A percentile compares a stretch with the other conserved stretches of the same genome.
Conservation (phyloP, 148 eudicot species). For the Suaeda aralocaspica region DNA sequence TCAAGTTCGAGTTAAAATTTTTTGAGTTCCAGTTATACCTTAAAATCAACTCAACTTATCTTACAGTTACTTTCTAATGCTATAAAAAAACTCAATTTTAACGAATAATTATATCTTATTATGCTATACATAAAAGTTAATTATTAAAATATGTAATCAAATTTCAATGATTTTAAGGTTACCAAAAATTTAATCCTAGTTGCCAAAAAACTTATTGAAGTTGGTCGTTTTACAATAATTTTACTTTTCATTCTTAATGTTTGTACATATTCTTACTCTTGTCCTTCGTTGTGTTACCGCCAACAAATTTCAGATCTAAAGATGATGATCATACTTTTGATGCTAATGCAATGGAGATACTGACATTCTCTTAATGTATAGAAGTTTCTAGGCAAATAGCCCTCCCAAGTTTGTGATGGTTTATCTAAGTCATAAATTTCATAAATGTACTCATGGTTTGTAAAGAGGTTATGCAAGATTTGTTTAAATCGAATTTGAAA, state of each 20-base stretch:
- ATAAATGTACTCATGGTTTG: not conserved
- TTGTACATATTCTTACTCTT: not conserved
- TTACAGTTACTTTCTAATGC: too few relatives aligned
- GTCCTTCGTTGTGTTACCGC: not conserved
- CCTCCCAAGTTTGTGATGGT: not conserved
- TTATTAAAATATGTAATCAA: too few relatives aligned
- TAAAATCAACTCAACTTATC: too few relatives aligned
- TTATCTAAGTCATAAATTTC: not conserved
- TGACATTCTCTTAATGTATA: not conserved
- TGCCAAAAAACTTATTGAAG: too few relatives aligned
- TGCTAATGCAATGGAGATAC: not conserved
- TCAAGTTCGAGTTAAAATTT: too few relatives aligned
- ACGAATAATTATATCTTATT: too few relatives aligned
- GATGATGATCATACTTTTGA: not conserved
- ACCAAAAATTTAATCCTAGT: too few relatives aligned
- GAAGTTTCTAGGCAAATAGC: not conserved
- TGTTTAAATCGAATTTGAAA: not conserved
- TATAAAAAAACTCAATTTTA: too few relatives aligned
- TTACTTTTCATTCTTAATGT: not conserved
- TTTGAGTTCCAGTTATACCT: too few relatives aligned
- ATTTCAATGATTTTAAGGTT: too few relatives aligned
- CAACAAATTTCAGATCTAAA: constrained; percentile 14
- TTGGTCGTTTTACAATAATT: too few relatives aligned
- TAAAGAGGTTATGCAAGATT: not conserved
- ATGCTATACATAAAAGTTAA: too few relatives aligned